A percentile compares a stretch with the other conserved stretches of the same genome.
Evolutionary conservation across 139 green algal genomes (phyloP).

Genomic region (Volvox africanus): DNA sequence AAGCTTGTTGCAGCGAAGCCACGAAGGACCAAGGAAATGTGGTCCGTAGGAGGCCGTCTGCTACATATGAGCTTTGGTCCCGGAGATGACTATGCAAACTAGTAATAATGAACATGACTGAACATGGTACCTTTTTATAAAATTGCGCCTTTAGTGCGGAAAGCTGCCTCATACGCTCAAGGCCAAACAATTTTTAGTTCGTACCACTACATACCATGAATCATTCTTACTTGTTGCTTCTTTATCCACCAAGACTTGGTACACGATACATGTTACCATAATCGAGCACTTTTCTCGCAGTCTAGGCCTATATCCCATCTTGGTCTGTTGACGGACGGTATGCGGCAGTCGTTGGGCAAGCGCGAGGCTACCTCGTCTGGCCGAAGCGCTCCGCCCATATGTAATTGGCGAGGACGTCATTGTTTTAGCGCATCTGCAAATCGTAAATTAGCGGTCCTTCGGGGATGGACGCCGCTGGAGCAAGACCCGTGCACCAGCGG

Average conservation of each 20-base stretch:
- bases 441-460: background rate
- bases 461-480: background rate
- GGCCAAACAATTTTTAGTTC: background rate
- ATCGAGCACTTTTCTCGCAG: background rate
- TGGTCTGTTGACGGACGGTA: background rate
- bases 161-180: too few relatives aligned
- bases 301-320: background rate
- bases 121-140: too few relatives aligned
- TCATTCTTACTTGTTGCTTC: background rate
- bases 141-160: too few relatives aligned
- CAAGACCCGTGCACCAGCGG: conserved; percentile 34
- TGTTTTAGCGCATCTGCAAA: background rate
- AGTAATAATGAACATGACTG: too few relatives aligned
- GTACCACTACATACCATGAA: background rate
- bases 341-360: conserved; percentile 1
- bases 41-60: too few relatives aligned
- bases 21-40: too few relatives aligned
- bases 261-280: background rate
- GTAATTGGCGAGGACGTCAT: background rate
- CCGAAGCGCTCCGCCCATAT: background rate
- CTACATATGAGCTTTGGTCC: too few relatives aligned
- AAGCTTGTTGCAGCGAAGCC: too few relatives aligned
- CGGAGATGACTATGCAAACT: too few relatives aligned
- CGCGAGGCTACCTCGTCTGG: background rate
- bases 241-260: background rate